phyloP scores from a whole-genome alignment of 2,329 filamentous ascomycete genomes.

The Aspergillus nomiae region DNA sequence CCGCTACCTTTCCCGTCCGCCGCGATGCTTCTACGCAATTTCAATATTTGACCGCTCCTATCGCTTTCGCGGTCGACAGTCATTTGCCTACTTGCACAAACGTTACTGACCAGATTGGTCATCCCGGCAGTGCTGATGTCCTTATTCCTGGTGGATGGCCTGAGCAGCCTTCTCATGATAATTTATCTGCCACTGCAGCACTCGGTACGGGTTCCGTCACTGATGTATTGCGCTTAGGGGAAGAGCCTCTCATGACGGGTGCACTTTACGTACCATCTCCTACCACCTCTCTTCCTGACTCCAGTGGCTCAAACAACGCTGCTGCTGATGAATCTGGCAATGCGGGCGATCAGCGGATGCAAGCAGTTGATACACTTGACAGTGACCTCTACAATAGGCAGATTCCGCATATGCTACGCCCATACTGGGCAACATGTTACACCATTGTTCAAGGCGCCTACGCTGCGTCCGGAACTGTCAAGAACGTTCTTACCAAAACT shows the following conservation, averaged over 20 bases:
- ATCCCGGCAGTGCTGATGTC: not conserved
- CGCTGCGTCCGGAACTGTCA: not conserved
- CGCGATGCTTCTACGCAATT: too few relatives aligned
- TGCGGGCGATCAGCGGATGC: not conserved
- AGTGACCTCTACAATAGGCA: not conserved
- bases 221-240: not conserved
- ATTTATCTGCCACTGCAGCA: not conserved
- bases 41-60: not conserved
- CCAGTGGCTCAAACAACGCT: not conserved
- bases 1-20: not conserved
- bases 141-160: not conserved
- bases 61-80: not conserved
- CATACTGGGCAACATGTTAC: not conserved
- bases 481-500: conserved; percentile 13
- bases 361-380: not conserved
- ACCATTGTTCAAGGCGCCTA: not conserved
- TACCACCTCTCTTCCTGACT: not conserved
- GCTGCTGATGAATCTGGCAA: not conserved
- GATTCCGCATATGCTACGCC: not conserved
- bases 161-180: not conserved
- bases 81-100: not conserved
- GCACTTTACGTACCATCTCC: not conserved
- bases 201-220: not conserved
- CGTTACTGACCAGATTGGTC: not conserved
- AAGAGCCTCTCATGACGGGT: conserved; percentile 9